Percentiles rank a stretch among this genome's conserved stretches.
phyloP scores from a whole-genome alignment of 2,329 filamentous ascomycete species.

The Ophiocordyceps camponoti-floridani region DNA sequence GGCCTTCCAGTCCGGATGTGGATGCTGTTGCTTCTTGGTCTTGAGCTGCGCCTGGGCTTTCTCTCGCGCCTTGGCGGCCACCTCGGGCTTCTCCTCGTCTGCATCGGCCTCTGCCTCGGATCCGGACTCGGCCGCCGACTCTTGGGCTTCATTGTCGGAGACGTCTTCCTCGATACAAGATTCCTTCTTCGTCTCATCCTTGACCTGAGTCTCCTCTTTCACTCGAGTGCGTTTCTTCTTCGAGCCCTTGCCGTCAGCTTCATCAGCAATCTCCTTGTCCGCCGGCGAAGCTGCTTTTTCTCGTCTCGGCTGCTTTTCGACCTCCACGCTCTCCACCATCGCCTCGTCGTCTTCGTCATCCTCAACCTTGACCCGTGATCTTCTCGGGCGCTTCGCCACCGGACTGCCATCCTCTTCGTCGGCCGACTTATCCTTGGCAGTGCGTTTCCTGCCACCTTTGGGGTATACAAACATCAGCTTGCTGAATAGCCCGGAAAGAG shows the following conservation, averaged over 20 bases:
- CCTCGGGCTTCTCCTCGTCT: constrained; percentile 48
- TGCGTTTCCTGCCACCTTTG: constrained; percentile 30
- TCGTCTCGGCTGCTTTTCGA: constrained; percentile 3
- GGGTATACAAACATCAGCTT: background rate
- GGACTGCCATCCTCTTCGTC: constrained; percentile 38
- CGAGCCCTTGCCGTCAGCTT: background rate
- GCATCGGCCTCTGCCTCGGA: constrained; percentile 29
- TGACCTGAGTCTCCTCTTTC: background rate
- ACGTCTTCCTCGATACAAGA: background rate
- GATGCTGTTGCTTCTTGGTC: constrained; percentile 44
- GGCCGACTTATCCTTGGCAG: constrained; percentile 9
- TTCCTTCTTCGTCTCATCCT: background rate
- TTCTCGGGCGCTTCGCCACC: constrained; percentile 37
- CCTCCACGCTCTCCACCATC: constrained; percentile 1
- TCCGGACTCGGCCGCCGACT: constrained; percentile 12
- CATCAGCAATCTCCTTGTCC: too few relatives aligned
- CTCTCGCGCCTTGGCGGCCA: constrained; percentile 58
- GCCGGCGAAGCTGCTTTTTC: constrained; percentile 1
- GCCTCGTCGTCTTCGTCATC: constrained; percentile 30
- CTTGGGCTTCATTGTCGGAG: constrained; percentile 7
- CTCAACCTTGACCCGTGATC: constrained; percentile 26
- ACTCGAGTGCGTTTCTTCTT: background rate
- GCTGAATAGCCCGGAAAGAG: background rate
- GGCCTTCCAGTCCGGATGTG: constrained; percentile 89
- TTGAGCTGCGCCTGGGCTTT: constrained; percentile 65